These are phyloP conservation scores for Lactarius quietus DNA, from an alignment of 768 basidiomycete species.

Conservation along the genomic window DNA sequence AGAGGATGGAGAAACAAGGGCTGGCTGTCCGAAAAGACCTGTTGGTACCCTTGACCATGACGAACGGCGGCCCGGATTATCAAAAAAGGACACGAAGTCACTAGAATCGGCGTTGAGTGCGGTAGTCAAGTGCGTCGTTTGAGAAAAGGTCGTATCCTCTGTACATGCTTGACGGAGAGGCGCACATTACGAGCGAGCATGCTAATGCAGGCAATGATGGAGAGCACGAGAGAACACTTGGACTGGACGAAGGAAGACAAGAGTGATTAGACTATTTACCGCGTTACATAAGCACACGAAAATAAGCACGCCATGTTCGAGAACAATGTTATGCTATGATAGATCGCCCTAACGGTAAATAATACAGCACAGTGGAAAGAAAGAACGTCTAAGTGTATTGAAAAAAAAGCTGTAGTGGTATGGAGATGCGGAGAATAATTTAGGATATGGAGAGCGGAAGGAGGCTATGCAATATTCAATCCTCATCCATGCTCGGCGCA, in stretches of 20 bases:
- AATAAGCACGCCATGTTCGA: too few relatives aligned
- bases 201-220: conserved; percentile 14
- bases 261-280: background rate
- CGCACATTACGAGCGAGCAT: conserved; percentile 27
- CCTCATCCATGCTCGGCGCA: conserved; percentile 36
- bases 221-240: background rate
- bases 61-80: conserved; percentile 49
- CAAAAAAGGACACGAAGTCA: conserved; percentile 66
- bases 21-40: conserved; percentile 82
- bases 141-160: background rate
- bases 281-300: background rate
- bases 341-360: conserved; percentile 3
- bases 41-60: conserved; percentile 50
- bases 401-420: conserved; percentile 17
- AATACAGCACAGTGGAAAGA: conserved; percentile 11
- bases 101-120: conserved; percentile 41
- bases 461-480: conserved; percentile 13
- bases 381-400: conserved; percentile 15
- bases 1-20: conserved; percentile 63
- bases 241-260: background rate
- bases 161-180: conserved; percentile 12
- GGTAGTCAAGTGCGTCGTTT: conserved; percentile 26
- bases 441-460: conserved; percentile 20
- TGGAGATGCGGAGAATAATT: conserved; percentile 21
- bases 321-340: background rate